A percentile compares a stretch with the other conserved stretches of the same genome.
These are phyloP conservation scores for Eimeria maxima DNA, from an alignment of 169 alveolate species.

Conservation along the genomic window DNA sequence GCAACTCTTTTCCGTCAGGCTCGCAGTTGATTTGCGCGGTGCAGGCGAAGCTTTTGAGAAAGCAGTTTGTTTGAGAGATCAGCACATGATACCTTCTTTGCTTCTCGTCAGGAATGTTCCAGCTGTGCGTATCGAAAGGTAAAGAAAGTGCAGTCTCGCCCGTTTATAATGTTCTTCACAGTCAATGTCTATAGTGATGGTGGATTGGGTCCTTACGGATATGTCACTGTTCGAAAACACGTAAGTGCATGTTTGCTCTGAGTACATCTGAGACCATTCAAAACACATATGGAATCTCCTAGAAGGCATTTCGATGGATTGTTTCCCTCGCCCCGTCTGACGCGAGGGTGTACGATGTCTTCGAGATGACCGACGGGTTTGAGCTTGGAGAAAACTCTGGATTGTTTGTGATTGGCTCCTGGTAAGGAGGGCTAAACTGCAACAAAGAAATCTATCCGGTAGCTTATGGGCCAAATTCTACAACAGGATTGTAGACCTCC, in stretches of 20 bases:
- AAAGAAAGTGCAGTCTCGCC: neutral
- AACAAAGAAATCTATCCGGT: neutral
- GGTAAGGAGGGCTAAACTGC: neutral
- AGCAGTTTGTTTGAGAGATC: conserved; percentile 40
- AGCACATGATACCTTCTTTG: conserved; percentile 24
- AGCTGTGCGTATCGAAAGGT: conserved; percentile 42
- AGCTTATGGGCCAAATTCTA: neutral
- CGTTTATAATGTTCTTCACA: neutral
- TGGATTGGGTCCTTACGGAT: conserved; percentile 29
- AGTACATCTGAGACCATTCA: neutral
- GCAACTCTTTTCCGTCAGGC: neutral
- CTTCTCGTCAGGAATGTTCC: conserved; percentile 40
- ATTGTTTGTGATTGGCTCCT: conserved; percentile 19
- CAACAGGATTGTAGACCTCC: conserved; percentile 31
- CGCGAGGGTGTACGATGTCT: conserved; percentile 53
- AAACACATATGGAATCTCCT: neutral
- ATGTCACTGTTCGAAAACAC: conserved; percentile 48
- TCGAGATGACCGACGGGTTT: conserved; percentile 5
- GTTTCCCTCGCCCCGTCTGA: conserved; percentile 42
- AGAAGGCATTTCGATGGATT: conserved; percentile 48
- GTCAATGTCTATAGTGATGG: conserved; percentile 1
- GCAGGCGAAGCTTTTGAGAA: conserved; percentile 57
- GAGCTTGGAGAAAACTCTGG: conserved; percentile 41
- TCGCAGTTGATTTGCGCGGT: conserved; percentile 48
- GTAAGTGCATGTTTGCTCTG: neutral